A percentile compares a stretch with the other conserved stretches of the same genome.
Conservation (phyloP, 208 protist genomes). For the Trypanosoma brucei region DNA sequence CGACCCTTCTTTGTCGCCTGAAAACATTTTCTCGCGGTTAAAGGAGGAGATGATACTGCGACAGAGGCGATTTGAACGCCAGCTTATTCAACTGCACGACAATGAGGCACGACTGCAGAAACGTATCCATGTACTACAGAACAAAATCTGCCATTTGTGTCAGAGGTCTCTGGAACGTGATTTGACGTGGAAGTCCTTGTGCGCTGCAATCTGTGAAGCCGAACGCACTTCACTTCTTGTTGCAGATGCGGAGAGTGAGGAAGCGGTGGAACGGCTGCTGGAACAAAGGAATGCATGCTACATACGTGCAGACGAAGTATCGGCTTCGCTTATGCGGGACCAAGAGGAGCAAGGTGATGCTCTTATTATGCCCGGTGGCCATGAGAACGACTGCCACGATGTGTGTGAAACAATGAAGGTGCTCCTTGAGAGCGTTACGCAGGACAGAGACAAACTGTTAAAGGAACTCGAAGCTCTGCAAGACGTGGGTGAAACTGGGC, state of each 20-base stretch:
- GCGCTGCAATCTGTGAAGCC: constrained; percentile 43
- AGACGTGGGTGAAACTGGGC: background rate
- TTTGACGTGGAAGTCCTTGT: constrained; percentile 54
- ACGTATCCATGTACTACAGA: constrained; percentile 16
- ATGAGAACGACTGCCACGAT: constrained; percentile 4
- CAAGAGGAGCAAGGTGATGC: background rate
- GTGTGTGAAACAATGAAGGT: constrained; percentile 22
- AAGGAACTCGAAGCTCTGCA: constrained; percentile 10
- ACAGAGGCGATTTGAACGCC: constrained; percentile 19
- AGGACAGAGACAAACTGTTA: constrained; percentile 19
- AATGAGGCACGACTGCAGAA: constrained; percentile 37
- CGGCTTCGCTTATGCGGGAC: constrained; percentile 19
- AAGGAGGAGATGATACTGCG: no score
- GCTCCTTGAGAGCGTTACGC: constrained; percentile 19
- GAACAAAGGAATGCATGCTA: constrained; percentile 38
- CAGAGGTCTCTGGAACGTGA: constrained; percentile 36
- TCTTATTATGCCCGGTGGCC: background rate
- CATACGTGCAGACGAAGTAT: constrained; percentile 38
- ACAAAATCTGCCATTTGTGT: constrained; percentile 7
- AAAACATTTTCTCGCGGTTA: no score
- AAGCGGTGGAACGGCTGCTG: constrained; percentile 31
- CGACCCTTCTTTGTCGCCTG: no score
- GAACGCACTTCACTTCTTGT: constrained; percentile 55
- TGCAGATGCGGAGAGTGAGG: constrained; percentile 26
- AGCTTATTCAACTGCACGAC: constrained; percentile 32